A percentile compares a stretch with the other conserved stretches of the same genome.
Conservation (phyloP, 164 flowering plant species). For the Vitis rupestris region DNA sequence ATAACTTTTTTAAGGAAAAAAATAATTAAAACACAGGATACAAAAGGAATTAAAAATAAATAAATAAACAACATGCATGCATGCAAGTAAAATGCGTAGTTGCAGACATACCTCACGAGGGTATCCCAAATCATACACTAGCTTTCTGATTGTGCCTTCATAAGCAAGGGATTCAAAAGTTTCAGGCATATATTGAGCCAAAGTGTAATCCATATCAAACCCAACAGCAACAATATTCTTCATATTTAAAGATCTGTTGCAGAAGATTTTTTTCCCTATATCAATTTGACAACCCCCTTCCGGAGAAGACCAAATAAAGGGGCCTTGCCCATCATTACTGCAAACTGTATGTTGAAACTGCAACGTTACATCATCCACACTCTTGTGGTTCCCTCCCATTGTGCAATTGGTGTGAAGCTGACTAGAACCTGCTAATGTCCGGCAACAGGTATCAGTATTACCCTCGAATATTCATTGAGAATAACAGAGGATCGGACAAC, state of each 20-base stretch:
- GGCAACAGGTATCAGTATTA: conserved; percentile 5
- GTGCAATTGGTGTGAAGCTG: conserved; percentile 33
- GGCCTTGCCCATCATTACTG: conserved; percentile 26
- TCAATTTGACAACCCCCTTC: conserved; percentile 54
- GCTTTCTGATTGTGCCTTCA: conserved; percentile 77
- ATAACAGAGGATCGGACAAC: not conserved
- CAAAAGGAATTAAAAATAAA: not conserved
- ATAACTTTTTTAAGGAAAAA: not conserved
- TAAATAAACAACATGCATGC: too few relatives aligned
- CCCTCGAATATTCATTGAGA: not conserved
- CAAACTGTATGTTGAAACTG: conserved; percentile 17
- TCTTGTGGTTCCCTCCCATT: conserved; percentile 39
- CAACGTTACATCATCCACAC: conserved; percentile 23
- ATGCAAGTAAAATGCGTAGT: too few relatives aligned
- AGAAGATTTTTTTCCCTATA: conserved; percentile 79
- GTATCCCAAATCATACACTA: conserved; percentile 85
- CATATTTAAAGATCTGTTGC: conserved; percentile 95
- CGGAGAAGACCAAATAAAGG: conserved; percentile 69
- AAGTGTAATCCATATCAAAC: conserved; percentile 97
- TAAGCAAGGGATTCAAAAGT: conserved; percentile 96
- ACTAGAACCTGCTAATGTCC: conserved; percentile 29
- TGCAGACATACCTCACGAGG: conserved; percentile 69
- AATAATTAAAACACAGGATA: not conserved
- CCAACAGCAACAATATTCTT: conserved; percentile 89
- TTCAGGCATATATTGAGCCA: conserved; percentile 95